phyloP scores from a whole-genome alignment of 2,329 filamentous ascomycete genomes.

The Ceratocystis smalleyi region DNA sequence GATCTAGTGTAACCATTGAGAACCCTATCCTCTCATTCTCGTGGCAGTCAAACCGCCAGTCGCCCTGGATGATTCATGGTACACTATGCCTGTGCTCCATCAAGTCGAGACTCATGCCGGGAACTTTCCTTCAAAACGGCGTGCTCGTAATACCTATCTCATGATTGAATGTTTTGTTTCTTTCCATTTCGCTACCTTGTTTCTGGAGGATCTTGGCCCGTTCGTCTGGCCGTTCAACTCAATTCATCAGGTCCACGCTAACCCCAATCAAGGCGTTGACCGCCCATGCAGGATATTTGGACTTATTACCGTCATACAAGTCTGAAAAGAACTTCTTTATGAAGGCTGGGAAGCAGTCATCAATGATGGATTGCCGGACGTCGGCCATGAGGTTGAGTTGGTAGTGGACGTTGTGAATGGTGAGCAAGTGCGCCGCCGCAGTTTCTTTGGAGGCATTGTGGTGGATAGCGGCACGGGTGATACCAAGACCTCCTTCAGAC shows the following conservation, averaged over 20 bases:
- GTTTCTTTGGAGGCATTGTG: conserved; percentile 92
- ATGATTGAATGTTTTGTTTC: background rate
- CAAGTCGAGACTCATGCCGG: background rate
- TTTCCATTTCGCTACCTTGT: background rate
- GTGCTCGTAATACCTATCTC: background rate
- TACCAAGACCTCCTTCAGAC: conserved; percentile 55
- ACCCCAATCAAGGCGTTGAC: conserved; percentile 63
- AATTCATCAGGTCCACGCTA: conserved; percentile 54
- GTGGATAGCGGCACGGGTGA: conserved; percentile 79
- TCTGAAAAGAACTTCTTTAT: conserved; percentile 61
- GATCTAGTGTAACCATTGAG: background rate
- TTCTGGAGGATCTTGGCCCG: background rate
- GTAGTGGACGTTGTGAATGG: conserved; percentile 92
- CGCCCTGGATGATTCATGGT: background rate
- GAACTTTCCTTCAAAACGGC: background rate
- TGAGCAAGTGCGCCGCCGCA: conserved; percentile 67
- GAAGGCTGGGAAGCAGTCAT: conserved; percentile 66
- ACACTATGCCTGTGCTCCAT: background rate
- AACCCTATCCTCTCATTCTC: background rate
- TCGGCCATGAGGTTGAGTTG: conserved; percentile 69
- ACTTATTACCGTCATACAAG: conserved; percentile 43
- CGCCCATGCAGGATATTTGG: conserved; percentile 68
- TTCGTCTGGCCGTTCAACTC: background rate
- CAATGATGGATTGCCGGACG: conserved; percentile 61
- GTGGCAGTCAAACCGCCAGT: background rate